Evolutionary conservation across 352 stramenopile species (phyloP), one percentile per base, ranked within the genome.

Genomic region (Albugo candida): DNA sequence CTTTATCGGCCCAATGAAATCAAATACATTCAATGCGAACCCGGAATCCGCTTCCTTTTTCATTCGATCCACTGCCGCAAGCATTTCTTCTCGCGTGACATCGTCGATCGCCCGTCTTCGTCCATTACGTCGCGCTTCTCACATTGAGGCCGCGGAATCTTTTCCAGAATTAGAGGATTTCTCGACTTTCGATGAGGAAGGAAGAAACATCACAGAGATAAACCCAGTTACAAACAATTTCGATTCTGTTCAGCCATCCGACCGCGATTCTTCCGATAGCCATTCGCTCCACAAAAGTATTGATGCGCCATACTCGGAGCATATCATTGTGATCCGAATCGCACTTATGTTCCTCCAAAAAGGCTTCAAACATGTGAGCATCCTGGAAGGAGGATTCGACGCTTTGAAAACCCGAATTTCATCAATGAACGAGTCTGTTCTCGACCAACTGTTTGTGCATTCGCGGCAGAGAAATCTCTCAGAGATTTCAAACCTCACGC

Each of bases 311-410:
- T 31, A 31, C 24, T 31, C 24, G 24, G 63, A 91, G 36, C 69
- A 91, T 45, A 66, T 85, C 24, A 73, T 71, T 2, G 66, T 92
- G 41, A 86, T 74, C 12, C 69, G 74, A 14, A 56, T 92, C 1
- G 72, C 91, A 36, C 48, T 89, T 8, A 79, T 92, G 63, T 92
- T 93, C 47, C 55, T 91, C 11, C 72, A 91, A 47, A 84, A 88
- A 11, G 79, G 75, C 0, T 93, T 92, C 41, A 73, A 85, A 53
- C 75, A 87, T 41, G 78, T 93, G 14, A 89, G 79, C 48, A 70
- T 74, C 10, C 53, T 93, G 0, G 71, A 86, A 18, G 79, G 79
- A 16, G 75, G 81, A 0, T 89, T 92, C 47, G 73, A 83, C 1
- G 70, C 82, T 36, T 56, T 93, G n/a, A 76, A 83, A 40, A 55